phyloP scores from a whole-genome alignment of 495 filamentous ascomycete species.

The Penicillium crystallinum region DNA sequence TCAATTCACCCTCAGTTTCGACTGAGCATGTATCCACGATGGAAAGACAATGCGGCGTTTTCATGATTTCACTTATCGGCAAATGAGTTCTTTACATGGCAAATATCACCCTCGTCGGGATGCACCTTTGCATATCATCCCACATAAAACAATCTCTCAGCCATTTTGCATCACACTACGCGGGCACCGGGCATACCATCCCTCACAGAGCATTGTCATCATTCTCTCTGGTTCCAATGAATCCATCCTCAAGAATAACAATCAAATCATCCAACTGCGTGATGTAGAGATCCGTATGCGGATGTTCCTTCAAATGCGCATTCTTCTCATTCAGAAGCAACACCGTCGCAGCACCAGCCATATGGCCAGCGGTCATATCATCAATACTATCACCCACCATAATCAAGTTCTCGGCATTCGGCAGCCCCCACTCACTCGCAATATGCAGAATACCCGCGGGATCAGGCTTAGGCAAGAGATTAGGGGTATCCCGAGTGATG shows the following conservation, averaged over 20 bases:
- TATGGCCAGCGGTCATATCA: conserved; percentile 84
- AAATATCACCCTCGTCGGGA: background rate
- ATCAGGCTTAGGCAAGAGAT: conserved; percentile 71
- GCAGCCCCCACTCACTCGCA: conserved; percentile 64
- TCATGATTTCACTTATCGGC: background rate
- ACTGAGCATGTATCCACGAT: background rate
- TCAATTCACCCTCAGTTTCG: background rate
- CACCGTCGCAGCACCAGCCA: conserved; percentile 84
- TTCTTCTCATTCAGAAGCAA: conserved; percentile 81
- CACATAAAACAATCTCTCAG: background rate
- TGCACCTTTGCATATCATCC: background rate
- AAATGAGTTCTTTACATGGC: background rate
- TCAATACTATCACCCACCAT: conserved; percentile 87
- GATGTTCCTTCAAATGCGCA: conserved; percentile 62
- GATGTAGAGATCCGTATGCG: conserved; percentile 72
- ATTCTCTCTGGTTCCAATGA: conserved; percentile 34
- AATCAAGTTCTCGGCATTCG: conserved; percentile 46
- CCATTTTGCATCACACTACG: background rate
- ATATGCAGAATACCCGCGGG: conserved; percentile 87
- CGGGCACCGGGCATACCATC: background rate
- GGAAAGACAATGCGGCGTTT: background rate
- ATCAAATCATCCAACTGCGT: conserved; percentile 65
- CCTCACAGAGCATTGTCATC: conserved; percentile 8
- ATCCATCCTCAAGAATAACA: conserved; percentile 62
- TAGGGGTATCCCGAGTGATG: conserved; percentile 74